Evolutionary conservation across 2,329 filamentous ascomycete species (phyloP).

Genomic region (Exophiala spinifera): DNA sequence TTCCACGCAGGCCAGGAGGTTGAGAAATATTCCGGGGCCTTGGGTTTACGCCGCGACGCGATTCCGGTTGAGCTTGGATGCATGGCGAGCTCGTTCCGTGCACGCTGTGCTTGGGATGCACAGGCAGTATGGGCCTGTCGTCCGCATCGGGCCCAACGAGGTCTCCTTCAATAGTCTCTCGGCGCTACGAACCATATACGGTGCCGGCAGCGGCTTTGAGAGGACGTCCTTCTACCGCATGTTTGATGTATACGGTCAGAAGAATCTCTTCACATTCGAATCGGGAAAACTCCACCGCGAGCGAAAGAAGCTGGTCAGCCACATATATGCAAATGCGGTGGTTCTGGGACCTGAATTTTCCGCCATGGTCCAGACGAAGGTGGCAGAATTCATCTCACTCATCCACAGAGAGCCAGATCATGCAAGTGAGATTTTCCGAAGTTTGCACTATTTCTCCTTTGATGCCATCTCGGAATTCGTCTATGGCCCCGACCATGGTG

Average conservation of each 20-base stretch:
- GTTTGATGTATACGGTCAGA: constrained; percentile 45
- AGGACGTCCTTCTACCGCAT: constrained; percentile 54
- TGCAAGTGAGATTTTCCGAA: constrained; percentile 47
- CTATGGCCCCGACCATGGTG: constrained; percentile 45
- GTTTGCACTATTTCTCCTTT: constrained; percentile 53
- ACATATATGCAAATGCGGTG: constrained; percentile 52
- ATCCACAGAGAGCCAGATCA: constrained; percentile 37
- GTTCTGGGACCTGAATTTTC: constrained; percentile 39
- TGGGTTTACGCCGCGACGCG: constrained; percentile 21
- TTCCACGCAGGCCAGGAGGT: constrained; percentile 6
- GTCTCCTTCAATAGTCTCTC: constrained; percentile 44
- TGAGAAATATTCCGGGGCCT: constrained; percentile 23
- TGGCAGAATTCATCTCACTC: constrained; percentile 41
- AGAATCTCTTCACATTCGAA: constrained; percentile 54
- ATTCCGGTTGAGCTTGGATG: constrained; percentile 23
- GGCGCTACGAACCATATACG: constrained; percentile 54
- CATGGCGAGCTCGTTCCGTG: constrained; percentile 21
- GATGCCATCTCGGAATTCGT: constrained; percentile 54
- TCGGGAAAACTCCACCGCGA: constrained; percentile 44
- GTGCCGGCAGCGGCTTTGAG: constrained; percentile 51
- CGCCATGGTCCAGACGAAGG: constrained; percentile 41
- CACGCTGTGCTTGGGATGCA: constrained; percentile 40
- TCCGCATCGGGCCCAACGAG: constrained; percentile 50
- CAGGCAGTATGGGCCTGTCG: constrained; percentile 44
- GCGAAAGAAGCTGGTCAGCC: constrained; percentile 48